A percentile compares a stretch with the other conserved stretches of the same genome.
Conservation (phyloP, 805 yeast species). For the Hanseniaspora vineae region DNA sequence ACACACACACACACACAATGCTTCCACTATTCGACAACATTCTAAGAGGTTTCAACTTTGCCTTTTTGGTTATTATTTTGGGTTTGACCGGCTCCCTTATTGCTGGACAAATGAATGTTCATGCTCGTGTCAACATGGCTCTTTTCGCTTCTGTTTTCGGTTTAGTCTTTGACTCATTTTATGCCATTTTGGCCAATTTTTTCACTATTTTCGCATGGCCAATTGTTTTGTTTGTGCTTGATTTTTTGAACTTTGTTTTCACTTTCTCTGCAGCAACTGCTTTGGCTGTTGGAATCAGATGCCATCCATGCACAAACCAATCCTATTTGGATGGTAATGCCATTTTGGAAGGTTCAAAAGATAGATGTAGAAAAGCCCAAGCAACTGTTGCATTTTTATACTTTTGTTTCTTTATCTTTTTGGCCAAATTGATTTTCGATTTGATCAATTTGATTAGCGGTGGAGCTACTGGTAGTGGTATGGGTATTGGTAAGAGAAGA, state of each 20-base stretch:
- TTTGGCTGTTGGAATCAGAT: slow-evolving; percentile 78
- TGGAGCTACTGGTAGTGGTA: slow-evolving; percentile 35
- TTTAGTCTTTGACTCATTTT: slow-evolving; percentile 63
- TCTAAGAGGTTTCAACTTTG: slow-evolving; percentile 63
- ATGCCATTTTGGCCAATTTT: slow-evolving; percentile 68
- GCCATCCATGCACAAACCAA: slow-evolving; percentile 71
- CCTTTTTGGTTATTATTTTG: slow-evolving; percentile 62
- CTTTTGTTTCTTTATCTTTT: slow-evolving; percentile 67
- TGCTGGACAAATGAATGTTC: slow-evolving; percentile 39
- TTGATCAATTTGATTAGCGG: slow-evolving; percentile 42
- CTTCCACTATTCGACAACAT: slow-evolving; percentile 63
- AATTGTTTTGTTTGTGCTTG: slow-evolving; percentile 55
- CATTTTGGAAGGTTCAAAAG: slow-evolving; percentile 60
- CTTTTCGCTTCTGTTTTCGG: slow-evolving; percentile 85
- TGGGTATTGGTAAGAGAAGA: slow-evolving; percentile 27
- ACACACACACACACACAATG: slow-evolving; percentile 16
- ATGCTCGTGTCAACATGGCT: slow-evolving; percentile 70
- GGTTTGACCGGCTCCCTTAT: slow-evolving; percentile 88
- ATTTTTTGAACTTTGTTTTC: slow-evolving; percentile 82
- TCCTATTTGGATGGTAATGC: slow-evolving; percentile 50
- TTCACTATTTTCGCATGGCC: slow-evolving; percentile 81
- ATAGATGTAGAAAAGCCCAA: slow-evolving; percentile 94
- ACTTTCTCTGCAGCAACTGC: slow-evolving; percentile 92
- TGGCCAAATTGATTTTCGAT: slow-evolving; percentile 47
- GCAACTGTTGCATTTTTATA: slow-evolving; percentile 70